Evolutionary conservation across 2,329 filamentous ascomycete genomes (phyloP), one percentile per base, ranked within the genome.

Genomic region (Aspergillus ruber): DNA sequence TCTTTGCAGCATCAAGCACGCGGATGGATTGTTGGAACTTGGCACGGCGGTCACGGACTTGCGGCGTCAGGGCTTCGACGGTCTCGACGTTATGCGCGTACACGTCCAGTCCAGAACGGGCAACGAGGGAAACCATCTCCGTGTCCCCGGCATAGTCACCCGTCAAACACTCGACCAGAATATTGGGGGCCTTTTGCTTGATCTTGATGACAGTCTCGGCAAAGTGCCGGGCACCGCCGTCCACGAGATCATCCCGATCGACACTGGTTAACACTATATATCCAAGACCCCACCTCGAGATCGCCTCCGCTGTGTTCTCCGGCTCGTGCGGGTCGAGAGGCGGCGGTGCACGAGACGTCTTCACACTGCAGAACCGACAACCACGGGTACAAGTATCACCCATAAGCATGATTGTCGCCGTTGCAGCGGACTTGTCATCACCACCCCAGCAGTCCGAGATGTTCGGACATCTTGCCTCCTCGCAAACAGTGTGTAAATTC

Each of bases 371-470:
- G 76, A 98, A 98, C 45, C 93, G 83, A 71, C 93, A 98, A 15
- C 91, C 93, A 50, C 93, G 81, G 15, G 93, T 98, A 71, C 93
- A 98, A 7, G 91, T 97, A 69, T 98, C 93, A 55, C 93, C 93
- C 90, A 97, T 97, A 42, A 98, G 75, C 93, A 98, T 98, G 70
- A 98, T 97, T 9, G 93, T 98, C 2, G 93, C 93, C 27, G 93
- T 98, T 4, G 93, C 93, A 21, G 89, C 85, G 56, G 83, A 85
- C 74, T 95, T 95, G 67, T 86, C 82, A 64, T 78, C 83, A 29
- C 93, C 93, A 52, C 93, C 93, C 93, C 93, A 98, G 75, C 93
- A 98, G 67, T 97, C 91, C 54, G 86, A 90, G 51, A 98, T 95
- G 70, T 98, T 98, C 51, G 93, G 93, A 70, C 93, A 98, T 56